These are phyloP conservation scores for Antitrichia curtipendula DNA, from an alignment of 225 moss, liverwort and hornwort genomes.

Conservation along the genomic window DNA sequence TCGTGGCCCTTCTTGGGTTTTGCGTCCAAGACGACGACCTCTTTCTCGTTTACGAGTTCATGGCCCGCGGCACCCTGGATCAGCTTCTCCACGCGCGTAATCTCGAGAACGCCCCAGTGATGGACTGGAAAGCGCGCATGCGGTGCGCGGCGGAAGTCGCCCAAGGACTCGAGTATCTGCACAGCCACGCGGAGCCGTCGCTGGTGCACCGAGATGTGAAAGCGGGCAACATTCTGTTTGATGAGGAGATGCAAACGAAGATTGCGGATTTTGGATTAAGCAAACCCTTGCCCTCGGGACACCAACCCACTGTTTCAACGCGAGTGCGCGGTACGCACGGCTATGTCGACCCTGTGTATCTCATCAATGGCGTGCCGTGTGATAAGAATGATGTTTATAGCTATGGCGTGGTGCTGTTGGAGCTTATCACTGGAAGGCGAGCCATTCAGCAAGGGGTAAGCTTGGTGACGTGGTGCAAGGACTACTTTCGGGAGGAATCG, in stretches of 20 bases:
- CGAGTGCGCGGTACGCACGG: slow-evolving; percentile 46
- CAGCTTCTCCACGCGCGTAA: slow-evolving; percentile 19
- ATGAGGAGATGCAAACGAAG: slow-evolving; percentile 45
- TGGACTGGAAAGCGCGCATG: slow-evolving; percentile 39
- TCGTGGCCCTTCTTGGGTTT: slow-evolving; percentile 34
- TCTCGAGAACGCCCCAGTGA: background rate
- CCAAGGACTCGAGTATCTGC: slow-evolving; percentile 41
- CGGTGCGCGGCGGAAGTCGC: slow-evolving; percentile 42
- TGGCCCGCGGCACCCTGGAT: slow-evolving; percentile 28
- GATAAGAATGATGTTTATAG: slow-evolving; percentile 70
- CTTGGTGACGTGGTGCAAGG: slow-evolving; percentile 41
- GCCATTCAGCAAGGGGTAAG: slow-evolving; percentile 34
- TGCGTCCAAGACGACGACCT: slow-evolving; percentile 30
- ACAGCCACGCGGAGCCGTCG: slow-evolving; percentile 45
- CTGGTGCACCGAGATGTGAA: slow-evolving; percentile 50
- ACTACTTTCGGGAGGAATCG: slow-evolving; percentile 12
- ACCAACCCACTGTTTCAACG: slow-evolving; percentile 30
- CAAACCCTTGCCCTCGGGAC: slow-evolving; percentile 29
- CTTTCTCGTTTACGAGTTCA: slow-evolving; percentile 39
- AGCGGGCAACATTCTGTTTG: slow-evolving; percentile 35
- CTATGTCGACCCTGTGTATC: slow-evolving; percentile 46
- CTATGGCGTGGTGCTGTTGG: slow-evolving; percentile 67
- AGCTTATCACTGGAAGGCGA: slow-evolving; percentile 59
- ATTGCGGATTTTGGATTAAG: slow-evolving; percentile 46
- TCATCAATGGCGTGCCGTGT: slow-evolving; percentile 17